Conservation (phyloP, 1,284 basidiomycete genomes). For the Sutorius eximius region DNA sequence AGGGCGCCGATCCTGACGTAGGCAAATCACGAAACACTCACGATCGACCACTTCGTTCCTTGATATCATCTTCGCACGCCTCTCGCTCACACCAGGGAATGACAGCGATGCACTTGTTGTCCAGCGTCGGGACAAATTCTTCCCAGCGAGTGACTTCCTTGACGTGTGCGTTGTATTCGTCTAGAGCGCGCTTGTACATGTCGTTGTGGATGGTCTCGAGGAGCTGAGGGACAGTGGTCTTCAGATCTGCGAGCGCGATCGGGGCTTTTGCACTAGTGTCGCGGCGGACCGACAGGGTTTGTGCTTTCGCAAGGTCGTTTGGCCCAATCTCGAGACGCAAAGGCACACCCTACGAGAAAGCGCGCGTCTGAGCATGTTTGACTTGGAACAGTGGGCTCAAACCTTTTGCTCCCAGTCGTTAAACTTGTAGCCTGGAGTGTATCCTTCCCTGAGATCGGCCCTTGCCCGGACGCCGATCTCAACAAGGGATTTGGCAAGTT, state of each 20-base stretch:
- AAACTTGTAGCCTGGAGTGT: constrained; percentile 99
- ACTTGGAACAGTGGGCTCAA: background rate
- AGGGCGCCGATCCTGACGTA: background rate
- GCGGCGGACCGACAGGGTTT: constrained; percentile 85
- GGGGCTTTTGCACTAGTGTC: constrained; percentile 83
- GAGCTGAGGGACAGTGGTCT: constrained; percentile 57
- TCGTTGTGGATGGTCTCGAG: constrained; percentile 88
- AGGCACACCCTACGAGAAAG: constrained; percentile 78
- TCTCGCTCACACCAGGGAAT: constrained; percentile 98
- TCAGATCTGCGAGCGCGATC: constrained; percentile 68
- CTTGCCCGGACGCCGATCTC: constrained; percentile 81
- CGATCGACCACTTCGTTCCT: constrained; percentile 87
- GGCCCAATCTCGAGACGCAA: constrained; percentile 97
- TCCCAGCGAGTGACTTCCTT: constrained; percentile 85
- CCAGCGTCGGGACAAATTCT: constrained; percentile 87
- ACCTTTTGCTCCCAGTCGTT: constrained; percentile 99
- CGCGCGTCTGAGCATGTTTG: background rate
- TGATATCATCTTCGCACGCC: constrained; percentile 97
- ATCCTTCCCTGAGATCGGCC: constrained; percentile 91
- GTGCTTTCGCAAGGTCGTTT: constrained; percentile 83
- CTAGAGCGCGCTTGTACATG: constrained; percentile 84
- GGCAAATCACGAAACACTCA: constrained; percentile 46
- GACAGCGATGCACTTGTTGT: constrained; percentile 85
- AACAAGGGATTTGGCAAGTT: constrained; percentile 70
- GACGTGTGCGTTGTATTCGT: constrained; percentile 73